Evolutionary conservation across 768 basidiomycete genomes (phyloP).

Genomic region (Lanmaoa rubissima): DNA sequence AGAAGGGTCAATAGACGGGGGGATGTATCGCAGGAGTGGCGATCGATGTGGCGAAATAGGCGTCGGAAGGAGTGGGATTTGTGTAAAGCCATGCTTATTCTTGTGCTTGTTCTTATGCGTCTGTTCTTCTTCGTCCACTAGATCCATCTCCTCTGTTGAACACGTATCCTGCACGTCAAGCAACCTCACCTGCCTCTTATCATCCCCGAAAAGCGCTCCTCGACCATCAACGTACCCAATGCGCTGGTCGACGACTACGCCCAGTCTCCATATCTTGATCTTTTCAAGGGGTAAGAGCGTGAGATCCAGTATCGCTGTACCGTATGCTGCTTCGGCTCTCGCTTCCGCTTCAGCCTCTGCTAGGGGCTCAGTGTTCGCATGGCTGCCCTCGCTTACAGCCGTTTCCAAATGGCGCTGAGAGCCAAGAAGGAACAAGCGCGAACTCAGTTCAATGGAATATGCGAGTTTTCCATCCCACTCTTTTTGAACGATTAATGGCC

Average conservation of each 20-base stretch:
- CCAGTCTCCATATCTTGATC: conserved; percentile 75
- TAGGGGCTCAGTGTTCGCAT: neutral
- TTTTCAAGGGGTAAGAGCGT: conserved; percentile 86
- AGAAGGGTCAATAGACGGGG: conserved; percentile 21
- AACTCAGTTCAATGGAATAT: conserved; percentile 75
- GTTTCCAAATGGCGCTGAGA: conserved; percentile 10
- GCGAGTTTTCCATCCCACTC: conserved; percentile 90
- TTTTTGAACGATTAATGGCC: conserved; percentile 79
- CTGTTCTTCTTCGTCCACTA: neutral
- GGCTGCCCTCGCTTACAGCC: neutral
- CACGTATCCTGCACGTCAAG: conserved; percentile 22
- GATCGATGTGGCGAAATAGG: conserved; percentile 31
- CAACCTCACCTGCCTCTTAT: conserved; percentile 9
- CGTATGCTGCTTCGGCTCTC: conserved; percentile 28
- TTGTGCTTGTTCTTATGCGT: conserved; percentile 16
- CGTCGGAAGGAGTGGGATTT: conserved; percentile 28
- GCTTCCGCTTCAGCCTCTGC: conserved; percentile 2
- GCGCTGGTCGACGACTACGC: conserved; percentile 66
- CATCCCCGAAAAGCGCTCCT: neutral
- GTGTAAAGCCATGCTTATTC: neutral
- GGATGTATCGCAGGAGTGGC: conserved; percentile 19
- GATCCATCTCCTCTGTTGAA: conserved; percentile 10
- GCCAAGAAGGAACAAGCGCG: conserved; percentile 85
- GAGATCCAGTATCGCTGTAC: conserved; percentile 73
- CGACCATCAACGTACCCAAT: conserved; percentile 10